Evolutionary conservation across 2,329 filamentous ascomycete species (phyloP).

Genomic region (Basipetospora chlamydospora): DNA sequence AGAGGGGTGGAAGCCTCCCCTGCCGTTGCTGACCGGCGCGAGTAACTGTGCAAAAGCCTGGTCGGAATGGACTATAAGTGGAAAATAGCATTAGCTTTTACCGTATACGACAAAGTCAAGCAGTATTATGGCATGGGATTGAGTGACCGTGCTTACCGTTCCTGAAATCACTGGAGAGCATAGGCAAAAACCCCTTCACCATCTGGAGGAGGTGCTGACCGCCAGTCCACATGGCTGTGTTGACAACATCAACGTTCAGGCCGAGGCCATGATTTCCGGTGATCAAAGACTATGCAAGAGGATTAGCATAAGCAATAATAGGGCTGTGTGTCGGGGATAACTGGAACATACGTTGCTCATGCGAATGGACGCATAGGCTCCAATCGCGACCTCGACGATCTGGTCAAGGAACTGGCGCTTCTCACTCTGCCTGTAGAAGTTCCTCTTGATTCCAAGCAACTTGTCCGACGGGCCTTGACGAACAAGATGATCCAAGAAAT

Average conservation of each 20-base stretch:
- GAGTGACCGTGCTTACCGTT: neutral
- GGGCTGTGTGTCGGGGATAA: slow-evolving; percentile 17
- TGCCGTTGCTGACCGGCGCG: too few species aligned
- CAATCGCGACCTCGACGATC: slow-evolving; percentile 69
- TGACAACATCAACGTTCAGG: slow-evolving; percentile 82
- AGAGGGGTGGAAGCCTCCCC: slow-evolving; percentile 21
- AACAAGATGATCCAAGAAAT: slow-evolving; percentile 80
- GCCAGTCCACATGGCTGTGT: slow-evolving; percentile 70
- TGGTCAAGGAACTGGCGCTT: slow-evolving; percentile 33
- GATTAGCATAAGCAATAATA: too few species aligned
- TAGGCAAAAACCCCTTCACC: neutral
- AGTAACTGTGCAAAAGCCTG: too few species aligned
- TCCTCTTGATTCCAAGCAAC: slow-evolving; percentile 62
- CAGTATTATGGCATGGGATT: too few species aligned
- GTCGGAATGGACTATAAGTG: too few species aligned
- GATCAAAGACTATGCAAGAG: slow-evolving; percentile 24
- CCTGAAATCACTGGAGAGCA: slow-evolving; percentile 7
- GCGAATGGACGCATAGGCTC: slow-evolving; percentile 75
- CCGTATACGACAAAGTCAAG: too few species aligned
- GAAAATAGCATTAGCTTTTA: neutral
- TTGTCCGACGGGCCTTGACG: slow-evolving; percentile 60
- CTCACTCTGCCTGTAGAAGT: slow-evolving; percentile 54
- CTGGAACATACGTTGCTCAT: slow-evolving; percentile 38
- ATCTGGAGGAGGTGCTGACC: slow-evolving; percentile 24
- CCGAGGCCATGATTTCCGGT: slow-evolving; percentile 46